These are phyloP conservation scores for Sphagnum fallax DNA, from an alignment of 228 moss, liverwort and hornwort species.

Conservation along the genomic window DNA sequence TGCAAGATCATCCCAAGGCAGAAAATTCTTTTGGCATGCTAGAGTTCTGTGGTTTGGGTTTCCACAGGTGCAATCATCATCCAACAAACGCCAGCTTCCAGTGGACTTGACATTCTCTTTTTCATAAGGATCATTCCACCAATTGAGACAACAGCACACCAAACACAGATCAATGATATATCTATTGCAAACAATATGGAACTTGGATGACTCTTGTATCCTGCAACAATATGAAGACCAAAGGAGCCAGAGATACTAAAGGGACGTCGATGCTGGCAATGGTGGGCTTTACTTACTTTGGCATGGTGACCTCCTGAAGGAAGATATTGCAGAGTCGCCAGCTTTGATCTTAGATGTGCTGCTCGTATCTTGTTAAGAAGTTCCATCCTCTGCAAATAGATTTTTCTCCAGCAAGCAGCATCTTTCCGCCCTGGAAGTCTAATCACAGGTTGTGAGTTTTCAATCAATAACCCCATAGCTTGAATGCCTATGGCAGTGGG, in stretches of 20 bases:
- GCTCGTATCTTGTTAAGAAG: not conserved
- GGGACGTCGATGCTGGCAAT: not conserved
- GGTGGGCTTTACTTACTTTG: constrained; percentile 9
- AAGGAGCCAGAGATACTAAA: not conserved
- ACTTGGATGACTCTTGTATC: not conserved
- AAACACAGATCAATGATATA: not conserved
- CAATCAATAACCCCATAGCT: too few species aligned
- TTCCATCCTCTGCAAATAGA: constrained; percentile 7
- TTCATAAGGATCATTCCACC: too few species aligned
- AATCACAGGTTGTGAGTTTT: too few species aligned
- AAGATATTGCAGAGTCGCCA: constrained; percentile 14
- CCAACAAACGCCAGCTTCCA: too few species aligned
- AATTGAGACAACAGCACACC: too few species aligned
- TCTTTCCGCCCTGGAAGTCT: not conserved
- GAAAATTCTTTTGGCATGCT: too few species aligned
- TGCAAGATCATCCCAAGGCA: not conserved
- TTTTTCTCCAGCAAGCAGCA: not conserved
- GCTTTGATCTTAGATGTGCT: constrained; percentile 26
- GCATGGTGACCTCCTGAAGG: constrained; percentile 12
- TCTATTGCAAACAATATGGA: not conserved
- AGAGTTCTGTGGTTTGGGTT: too few species aligned
- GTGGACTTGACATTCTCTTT: too few species aligned
- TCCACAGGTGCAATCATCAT: too few species aligned
- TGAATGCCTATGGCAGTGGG: too few species aligned
- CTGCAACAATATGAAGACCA: not conserved